Conservation (phyloP, 2,329 filamentous ascomycete genomes). For the Aspergillus sp. region DNA sequence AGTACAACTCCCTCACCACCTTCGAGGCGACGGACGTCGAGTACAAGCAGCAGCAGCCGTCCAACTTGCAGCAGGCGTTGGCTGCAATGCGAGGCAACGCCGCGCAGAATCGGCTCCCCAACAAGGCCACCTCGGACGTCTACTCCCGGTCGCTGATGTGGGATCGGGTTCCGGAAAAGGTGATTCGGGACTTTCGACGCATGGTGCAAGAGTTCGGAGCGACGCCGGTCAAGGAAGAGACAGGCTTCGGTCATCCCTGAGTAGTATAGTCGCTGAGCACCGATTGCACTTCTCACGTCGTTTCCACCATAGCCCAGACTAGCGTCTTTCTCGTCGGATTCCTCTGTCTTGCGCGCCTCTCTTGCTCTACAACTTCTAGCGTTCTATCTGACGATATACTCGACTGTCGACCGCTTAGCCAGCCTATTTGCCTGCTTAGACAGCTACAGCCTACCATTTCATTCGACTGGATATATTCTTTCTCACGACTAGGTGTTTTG, state of each 20-base stretch:
- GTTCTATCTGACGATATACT: conserved; percentile 12
- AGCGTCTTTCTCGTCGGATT: conserved; percentile 8
- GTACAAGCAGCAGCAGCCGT: conserved; percentile 41
- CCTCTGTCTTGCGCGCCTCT: conserved; percentile 11
- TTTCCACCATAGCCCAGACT: conserved; percentile 8
- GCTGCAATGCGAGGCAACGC: conserved; percentile 70
- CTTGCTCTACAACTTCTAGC: conserved; percentile 9
- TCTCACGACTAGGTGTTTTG: conserved; percentile 17
- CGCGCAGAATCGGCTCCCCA: conserved; percentile 58
- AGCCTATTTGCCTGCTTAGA: conserved; percentile 26
- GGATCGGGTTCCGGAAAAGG: conserved; percentile 89
- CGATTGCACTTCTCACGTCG: conserved; percentile 9
- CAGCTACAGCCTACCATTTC: conserved; percentile 18
- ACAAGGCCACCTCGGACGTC: conserved; percentile 71
- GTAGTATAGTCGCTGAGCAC: conserved; percentile 8
- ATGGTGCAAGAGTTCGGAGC: conserved; percentile 74
- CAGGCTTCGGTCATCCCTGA: conserved; percentile 17
- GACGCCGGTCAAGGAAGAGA: conserved; percentile 29
- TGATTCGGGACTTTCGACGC: conserved; percentile 87
- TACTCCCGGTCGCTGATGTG: conserved; percentile 90
- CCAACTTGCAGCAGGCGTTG: conserved; percentile 61
- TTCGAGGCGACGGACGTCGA: conserved; percentile 55
- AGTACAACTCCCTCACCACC: conserved; percentile 81
- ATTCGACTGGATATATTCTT: conserved; percentile 21
- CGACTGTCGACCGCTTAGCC: conserved; percentile 23